phyloP scores from a whole-genome alignment of 2,329 filamentous ascomycete species.

The Alternaria solani region DNA sequence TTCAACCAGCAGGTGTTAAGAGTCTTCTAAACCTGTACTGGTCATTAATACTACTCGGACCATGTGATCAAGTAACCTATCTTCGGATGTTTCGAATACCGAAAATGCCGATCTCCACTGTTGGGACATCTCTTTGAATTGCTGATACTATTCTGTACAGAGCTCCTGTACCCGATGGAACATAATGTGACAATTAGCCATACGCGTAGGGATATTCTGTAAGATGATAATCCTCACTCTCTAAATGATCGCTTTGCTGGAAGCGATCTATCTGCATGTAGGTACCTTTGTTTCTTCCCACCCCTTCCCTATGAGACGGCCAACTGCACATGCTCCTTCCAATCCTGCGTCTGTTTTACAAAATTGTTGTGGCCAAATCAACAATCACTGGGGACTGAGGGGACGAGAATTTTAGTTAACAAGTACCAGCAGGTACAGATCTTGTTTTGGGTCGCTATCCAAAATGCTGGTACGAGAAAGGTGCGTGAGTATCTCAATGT shows the following conservation, averaged over 20 bases:
- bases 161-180: no score
- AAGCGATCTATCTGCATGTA: no score
- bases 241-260: neutral
- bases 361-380: neutral
- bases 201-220: no score
- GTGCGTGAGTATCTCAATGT: neutral
- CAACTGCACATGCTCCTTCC: no score
- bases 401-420: neutral
- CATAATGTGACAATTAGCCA: no score
- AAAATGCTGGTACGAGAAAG: neutral
- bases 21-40: neutral
- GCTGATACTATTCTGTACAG: no score
- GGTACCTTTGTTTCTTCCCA: no score
- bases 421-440: neutral
- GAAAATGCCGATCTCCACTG: no score
- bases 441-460: neutral
- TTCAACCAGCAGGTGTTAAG: neutral
- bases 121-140: no score
- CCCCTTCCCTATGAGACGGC: no score
- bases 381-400: neutral
- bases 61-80: neutral
- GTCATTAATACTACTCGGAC: neutral
- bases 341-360: neutral
- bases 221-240: no score
- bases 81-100: neutral